These are phyloP conservation scores for Colletotrichum sp. DNA, from an alignment of 2,329 filamentous ascomycete species.

Conservation along the genomic window DNA sequence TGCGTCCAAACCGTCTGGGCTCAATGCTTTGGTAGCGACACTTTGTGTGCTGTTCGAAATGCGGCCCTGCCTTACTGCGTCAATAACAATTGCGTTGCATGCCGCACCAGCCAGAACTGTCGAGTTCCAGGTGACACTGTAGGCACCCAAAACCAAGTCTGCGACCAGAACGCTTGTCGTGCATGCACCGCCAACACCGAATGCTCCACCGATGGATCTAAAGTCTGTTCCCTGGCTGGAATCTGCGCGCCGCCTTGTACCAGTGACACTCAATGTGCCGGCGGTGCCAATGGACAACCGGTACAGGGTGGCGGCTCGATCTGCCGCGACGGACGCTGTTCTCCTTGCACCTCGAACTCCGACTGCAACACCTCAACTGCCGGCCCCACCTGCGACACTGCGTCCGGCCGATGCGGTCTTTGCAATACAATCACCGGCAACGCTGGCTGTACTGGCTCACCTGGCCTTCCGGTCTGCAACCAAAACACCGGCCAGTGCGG, in stretches of 20 bases:
- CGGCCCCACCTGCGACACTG: not conserved
- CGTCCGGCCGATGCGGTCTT: not conserved
- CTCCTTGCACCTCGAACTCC: not conserved
- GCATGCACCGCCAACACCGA: not conserved
- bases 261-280: not conserved
- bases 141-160: not conserved
- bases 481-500: not conserved
- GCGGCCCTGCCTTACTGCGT: not conserved
- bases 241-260: not conserved
- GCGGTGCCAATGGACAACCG: not conserved
- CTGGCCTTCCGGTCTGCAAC: not conserved
- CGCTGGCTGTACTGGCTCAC: not conserved
- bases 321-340: not conserved
- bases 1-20: not conserved
- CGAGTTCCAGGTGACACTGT: not conserved
- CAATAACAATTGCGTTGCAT: not conserved
- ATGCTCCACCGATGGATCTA: not conserved
- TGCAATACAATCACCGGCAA: not conserved
- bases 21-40: not conserved
- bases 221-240: not conserved
- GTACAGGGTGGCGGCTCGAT: not conserved
- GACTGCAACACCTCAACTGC: not conserved
- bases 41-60: no score
- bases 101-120: not conserved
- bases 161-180: not conserved